These are phyloP conservation scores for Wickerhamiella siamensis DNA, from an alignment of 805 yeast genomes.

Conservation along the genomic window DNA sequence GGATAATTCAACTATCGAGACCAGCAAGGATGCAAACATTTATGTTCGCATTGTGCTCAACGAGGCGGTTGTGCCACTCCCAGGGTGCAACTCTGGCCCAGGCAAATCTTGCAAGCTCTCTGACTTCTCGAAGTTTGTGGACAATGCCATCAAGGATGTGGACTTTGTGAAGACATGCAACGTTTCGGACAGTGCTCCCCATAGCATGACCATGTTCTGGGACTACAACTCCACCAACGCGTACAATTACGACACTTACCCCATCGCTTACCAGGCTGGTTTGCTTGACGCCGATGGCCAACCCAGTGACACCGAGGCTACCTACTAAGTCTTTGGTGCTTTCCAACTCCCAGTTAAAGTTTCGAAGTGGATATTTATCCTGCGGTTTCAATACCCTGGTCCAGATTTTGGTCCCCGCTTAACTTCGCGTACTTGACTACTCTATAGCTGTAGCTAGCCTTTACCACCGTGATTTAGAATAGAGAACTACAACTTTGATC, in stretches of 20 bases:
- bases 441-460: too few relatives aligned
- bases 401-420: too few relatives aligned
- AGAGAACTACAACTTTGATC: too few relatives aligned
- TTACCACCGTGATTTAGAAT: too few relatives aligned
- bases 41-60: constrained; percentile 37
- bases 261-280: constrained; percentile 11
- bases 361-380: too few relatives aligned
- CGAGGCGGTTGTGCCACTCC: constrained; percentile 40
- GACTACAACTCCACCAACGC: constrained; percentile 16
- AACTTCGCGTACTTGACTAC: too few relatives aligned
- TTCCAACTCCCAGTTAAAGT: too few relatives aligned
- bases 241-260: constrained; percentile 5
- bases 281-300: constrained; percentile 9
- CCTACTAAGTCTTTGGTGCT: background rate
- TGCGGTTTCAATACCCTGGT: too few relatives aligned
- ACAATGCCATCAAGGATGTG: constrained; percentile 2
- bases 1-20: background rate
- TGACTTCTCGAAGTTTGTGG: constrained; percentile 10
- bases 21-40: constrained; percentile 7
- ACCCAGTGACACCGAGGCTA: constrained; percentile 1
- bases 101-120: constrained; percentile 32
- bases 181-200: background rate
- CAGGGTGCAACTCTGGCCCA: constrained; percentile 36
- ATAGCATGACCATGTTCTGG: constrained; percentile 12
- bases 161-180: constrained; percentile 6